phyloP scores from a whole-genome alignment of 2,329 filamentous ascomycete species.

The Tolypocladium endophyticum region DNA sequence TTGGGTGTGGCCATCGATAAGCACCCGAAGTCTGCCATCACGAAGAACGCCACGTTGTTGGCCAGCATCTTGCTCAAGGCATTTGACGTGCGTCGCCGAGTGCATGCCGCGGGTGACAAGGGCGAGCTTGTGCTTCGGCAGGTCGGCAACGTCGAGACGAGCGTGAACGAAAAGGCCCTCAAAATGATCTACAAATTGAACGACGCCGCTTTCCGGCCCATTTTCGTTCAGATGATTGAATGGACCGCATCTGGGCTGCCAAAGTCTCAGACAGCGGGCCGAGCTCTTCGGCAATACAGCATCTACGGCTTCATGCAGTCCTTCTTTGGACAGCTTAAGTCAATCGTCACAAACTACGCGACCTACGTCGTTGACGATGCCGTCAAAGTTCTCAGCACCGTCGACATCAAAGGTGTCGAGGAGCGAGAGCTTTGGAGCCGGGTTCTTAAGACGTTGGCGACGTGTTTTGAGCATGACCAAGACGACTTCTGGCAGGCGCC shows the following conservation, averaged over 20 bases:
- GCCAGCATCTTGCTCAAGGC: constrained; percentile 50
- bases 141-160: constrained; percentile 50
- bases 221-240: constrained; percentile 79
- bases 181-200: constrained; percentile 97
- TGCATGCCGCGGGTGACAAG: constrained; percentile 35
- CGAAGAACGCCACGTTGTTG: constrained; percentile 62
- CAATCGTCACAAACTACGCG: constrained; percentile 87
- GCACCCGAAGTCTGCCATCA: constrained; percentile 67
- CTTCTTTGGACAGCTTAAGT: constrained; percentile 82
- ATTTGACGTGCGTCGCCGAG: constrained; percentile 55
- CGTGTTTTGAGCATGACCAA: constrained; percentile 79
- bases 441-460: constrained; percentile 60
- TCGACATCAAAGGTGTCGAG: constrained; percentile 36
- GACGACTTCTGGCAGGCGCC: constrained; percentile 95
- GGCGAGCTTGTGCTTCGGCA: constrained; percentile 32
- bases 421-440: constrained; percentile 55
- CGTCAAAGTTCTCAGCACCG: constrained; percentile 47
- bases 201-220: constrained; percentile 82
- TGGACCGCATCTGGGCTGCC: constrained; percentile 57
- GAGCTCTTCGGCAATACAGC: constrained; percentile 55
- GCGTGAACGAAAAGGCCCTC: constrained; percentile 60
- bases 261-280: constrained; percentile 49
- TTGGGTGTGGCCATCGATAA: constrained; percentile 63
- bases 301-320: constrained; percentile 70
- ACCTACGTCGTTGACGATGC: constrained; percentile 73